Base-by-base conservation (phyloP, 2,329 filamentous ascomycete genomes). In the Neurospora sp. region DNA sequence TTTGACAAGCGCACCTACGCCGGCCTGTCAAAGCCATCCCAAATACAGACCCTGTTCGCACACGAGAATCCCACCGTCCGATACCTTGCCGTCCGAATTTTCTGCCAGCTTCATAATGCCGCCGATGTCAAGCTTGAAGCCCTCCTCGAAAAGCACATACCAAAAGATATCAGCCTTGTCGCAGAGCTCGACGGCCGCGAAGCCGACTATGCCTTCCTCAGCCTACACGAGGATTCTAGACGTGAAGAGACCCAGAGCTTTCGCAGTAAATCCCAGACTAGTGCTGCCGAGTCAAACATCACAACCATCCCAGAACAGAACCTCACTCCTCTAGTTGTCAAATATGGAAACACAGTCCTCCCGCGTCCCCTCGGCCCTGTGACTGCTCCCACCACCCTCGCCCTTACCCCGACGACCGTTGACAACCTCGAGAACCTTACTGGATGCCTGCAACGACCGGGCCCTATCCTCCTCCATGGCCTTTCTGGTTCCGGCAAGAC, bases 401-500 rank as follows among this genome's bases (percentile, higher is more conserved):
- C 96, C 23, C 83, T 87, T 71, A 97, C 94, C 0, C 78, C 84
- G 0, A 97, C 93, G 0, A 93, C 93, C 0, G 81, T 86, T 39
- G 78, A 79, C 10, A 99, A 98, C 74, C 82, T 97, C 43, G 86
- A 88, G 75, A 83, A 79, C 11, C 85, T 98, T 70, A 91, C 92
- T 2, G 80, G 81, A 38, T 86, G 90, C 66, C 82, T 99, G 38
- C 89, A 91, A 66, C 84, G 84, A 4, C 78, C 87, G 0, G 88
- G 89, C 0, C 93, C 96, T 0, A 84, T 97, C 42, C 83, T 99
- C 23, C 84, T 99, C 4, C 88, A 93, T 73, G 96, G 96, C 1
- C 83, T 92, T 15, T 88, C 95, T 8, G 95, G 96, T 23, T 91
- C 91, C 39, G 96, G 96, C 68, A 99, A 99, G 82, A 97, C 96